A percentile compares a stretch with the other conserved stretches of the same genome.
These are phyloP conservation scores for Malus fusca DNA, from an alignment of 306 rosid species.

Conservation along the genomic window DNA sequence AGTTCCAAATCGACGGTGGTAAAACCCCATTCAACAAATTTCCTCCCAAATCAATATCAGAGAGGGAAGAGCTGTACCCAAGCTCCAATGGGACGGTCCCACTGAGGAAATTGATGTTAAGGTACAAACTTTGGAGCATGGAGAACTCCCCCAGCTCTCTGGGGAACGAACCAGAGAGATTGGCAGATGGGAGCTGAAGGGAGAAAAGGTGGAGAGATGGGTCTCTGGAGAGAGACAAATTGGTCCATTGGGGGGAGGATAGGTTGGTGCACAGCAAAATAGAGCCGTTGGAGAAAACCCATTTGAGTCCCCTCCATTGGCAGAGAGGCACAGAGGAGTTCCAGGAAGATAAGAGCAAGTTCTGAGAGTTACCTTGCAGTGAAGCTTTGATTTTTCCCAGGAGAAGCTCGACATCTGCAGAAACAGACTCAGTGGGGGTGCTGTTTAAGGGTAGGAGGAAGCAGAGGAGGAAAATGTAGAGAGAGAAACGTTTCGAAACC, in stretches of 20 bases:
- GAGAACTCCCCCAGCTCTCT: slow-evolving; percentile 78
- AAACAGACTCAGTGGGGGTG: slow-evolving; percentile 3
- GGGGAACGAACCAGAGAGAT: slow-evolving; percentile 85
- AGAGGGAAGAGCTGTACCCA: slow-evolving; percentile 69
- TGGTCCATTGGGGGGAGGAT: slow-evolving; percentile 76
- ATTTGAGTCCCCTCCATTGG: slow-evolving; percentile 95
- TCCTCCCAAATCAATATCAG: slow-evolving; percentile 65
- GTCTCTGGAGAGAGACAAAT: slow-evolving; percentile 61
- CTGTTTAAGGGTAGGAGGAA: slow-evolving; percentile 7
- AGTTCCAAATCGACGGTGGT: slow-evolving; percentile 79
- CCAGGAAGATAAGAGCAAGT: slow-evolving; percentile 77
- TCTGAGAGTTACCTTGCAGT: slow-evolving; percentile 60
- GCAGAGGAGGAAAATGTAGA: slow-evolving; percentile 30
- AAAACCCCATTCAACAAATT: slow-evolving; percentile 52
- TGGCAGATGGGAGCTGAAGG: slow-evolving; percentile 89
- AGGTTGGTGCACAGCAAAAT: slow-evolving; percentile 51
- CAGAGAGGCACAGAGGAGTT: slow-evolving; percentile 66
- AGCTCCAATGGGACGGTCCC: slow-evolving; percentile 83
- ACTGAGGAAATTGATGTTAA: slow-evolving; percentile 56
- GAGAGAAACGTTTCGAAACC: slow-evolving; percentile 23
- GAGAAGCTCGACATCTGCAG: slow-evolving; percentile 70
- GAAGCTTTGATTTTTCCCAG: slow-evolving; percentile 60
- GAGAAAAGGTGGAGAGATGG: slow-evolving; percentile 66
- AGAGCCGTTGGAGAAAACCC: slow-evolving; percentile 67
- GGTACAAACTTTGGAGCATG: slow-evolving; percentile 71